A percentile compares a stretch with the other conserved stretches of the same genome.
These are phyloP conservation scores for Yarrowia hollandica DNA, from an alignment of 805 yeast genomes.

Conservation along the genomic window DNA sequence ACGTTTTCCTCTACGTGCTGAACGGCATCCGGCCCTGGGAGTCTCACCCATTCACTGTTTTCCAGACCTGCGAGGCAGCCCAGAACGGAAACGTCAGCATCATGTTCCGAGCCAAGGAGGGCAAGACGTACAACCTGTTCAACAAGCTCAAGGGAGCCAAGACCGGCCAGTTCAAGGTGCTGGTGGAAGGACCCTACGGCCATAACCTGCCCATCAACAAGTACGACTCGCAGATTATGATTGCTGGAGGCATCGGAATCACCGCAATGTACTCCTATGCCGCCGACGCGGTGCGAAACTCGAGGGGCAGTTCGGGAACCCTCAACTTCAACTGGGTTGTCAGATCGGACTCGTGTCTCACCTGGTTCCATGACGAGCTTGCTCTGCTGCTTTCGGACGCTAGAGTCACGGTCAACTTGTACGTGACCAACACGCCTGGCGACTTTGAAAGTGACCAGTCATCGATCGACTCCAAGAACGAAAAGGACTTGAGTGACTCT, in stretches of 20 bases:
- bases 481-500: background rate
- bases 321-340: constrained; percentile 62
- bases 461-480: constrained; percentile 7
- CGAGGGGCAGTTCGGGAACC: constrained; percentile 11
- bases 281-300: constrained; percentile 29
- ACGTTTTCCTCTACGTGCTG: constrained; percentile 58
- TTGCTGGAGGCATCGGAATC: constrained; percentile 65
- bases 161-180: constrained; percentile 40
- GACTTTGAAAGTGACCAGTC: constrained; percentile 5
- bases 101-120: constrained; percentile 20
- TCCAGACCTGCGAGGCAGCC: constrained; percentile 28
- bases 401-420: background rate
- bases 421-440: background rate
- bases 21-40: constrained; percentile 58
- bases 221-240: constrained; percentile 45
- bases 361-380: constrained; percentile 52
- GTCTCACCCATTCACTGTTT: constrained; percentile 68
- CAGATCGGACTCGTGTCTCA: constrained; percentile 51
- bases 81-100: constrained; percentile 1
- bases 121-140: constrained; percentile 1
- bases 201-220: constrained; percentile 44
- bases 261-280: constrained; percentile 55
- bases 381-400: background rate
- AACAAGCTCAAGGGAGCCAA: constrained; percentile 1
- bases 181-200: constrained; percentile 69